Evolutionary conservation across 345 rosid genomes (phyloP), one percentile per base, ranked within the genome.

Genomic region (Eutrema japonicum): DNA sequence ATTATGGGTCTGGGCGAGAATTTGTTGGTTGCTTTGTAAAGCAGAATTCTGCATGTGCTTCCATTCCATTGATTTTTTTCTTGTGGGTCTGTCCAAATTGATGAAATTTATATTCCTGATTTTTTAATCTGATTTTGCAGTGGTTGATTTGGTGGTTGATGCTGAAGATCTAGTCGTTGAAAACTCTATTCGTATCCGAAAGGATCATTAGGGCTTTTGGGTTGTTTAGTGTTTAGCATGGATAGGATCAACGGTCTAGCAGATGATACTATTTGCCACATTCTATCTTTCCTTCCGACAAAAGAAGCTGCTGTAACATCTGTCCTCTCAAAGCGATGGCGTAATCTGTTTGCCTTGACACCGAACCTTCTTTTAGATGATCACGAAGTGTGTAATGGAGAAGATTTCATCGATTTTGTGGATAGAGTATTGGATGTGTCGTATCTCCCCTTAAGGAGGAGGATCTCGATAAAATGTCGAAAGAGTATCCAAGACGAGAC

Each of bases 291-390:
- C 40, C 43, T 64, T 46, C 32, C 68, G 9, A 47, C 0, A 46
- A 26, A 64, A 14, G 42, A 64, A n/a, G 18, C 41, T 9, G 68
- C 68, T 64, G 10, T 14, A 64, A 64, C 68, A 46, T 64, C 6
- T 33, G 4, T 64, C 30, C 55, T 64, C 42, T 64, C 69, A 35
- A 64, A 48, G 13, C 35, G 46, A 16, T 64, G 69, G 69, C 56
- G 42, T 64, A 6, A 35, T 50, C 32, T 64, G 11, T 64, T 48
- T 48, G 45, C 56, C 18, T 64, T 64, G 0, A 64, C 7, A 4
- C 33, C 22, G 0, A 48, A 33, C 35, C 45, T 64, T 48, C 69
- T 7, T 2, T 46, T 64, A 45, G 49, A 42, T 30, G 66, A 42
- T 27, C 37, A 7, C n/a, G 37, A 42, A 27, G 50, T 27, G 0